Conservation (phyloP, 2,329 filamentous ascomycete genomes). For the Nothophaeocryptopus gaeumannii region DNA sequence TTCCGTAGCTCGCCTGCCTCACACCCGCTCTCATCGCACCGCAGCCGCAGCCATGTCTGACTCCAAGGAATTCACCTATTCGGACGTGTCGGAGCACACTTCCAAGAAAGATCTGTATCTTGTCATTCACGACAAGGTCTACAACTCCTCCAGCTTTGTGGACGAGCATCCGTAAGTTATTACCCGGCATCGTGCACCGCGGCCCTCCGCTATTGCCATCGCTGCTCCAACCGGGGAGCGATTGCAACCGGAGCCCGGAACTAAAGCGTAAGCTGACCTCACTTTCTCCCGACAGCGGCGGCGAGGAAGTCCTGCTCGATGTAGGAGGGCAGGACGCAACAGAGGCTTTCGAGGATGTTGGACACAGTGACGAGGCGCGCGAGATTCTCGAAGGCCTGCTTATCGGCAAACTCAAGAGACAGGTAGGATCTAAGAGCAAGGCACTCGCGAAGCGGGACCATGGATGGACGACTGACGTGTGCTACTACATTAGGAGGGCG, state of each 20-base stretch:
- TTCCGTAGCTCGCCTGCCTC: not conserved
- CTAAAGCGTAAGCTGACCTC: slow-evolving; percentile 8
- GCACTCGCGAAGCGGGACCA: not conserved
- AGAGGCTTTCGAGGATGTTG: slow-evolving; percentile 98
- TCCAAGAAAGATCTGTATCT: slow-evolving; percentile 91
- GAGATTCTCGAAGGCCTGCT: slow-evolving; percentile 80
- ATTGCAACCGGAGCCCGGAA: not conserved
- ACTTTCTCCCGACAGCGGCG: slow-evolving; percentile 62
- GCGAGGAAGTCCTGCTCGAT: slow-evolving; percentile 96
- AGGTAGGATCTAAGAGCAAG: slow-evolving; percentile 54
- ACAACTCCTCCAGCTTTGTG: slow-evolving; percentile 82
- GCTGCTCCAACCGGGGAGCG: not conserved
- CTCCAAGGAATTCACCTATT: slow-evolving; percentile 66
- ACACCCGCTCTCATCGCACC: not conserved
- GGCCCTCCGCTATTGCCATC: slow-evolving; percentile 3
- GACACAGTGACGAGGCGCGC: slow-evolving; percentile 96
- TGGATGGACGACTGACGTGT: not conserved
- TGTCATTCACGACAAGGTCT: slow-evolving; percentile 95
- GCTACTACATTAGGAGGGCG: slow-evolving; percentile 59
- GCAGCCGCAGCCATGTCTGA: slow-evolving; percentile 47
- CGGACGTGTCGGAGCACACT: slow-evolving; percentile 80
- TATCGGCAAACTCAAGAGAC: slow-evolving; percentile 75
- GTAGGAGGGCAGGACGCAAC: slow-evolving; percentile 94
- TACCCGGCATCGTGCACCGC: not conserved
- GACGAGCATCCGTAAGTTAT: slow-evolving; percentile 86